These are phyloP conservation scores for Fusarium veterinarium DNA, from an alignment of 2,329 filamentous ascomycete genomes.

Conservation along the genomic window DNA sequence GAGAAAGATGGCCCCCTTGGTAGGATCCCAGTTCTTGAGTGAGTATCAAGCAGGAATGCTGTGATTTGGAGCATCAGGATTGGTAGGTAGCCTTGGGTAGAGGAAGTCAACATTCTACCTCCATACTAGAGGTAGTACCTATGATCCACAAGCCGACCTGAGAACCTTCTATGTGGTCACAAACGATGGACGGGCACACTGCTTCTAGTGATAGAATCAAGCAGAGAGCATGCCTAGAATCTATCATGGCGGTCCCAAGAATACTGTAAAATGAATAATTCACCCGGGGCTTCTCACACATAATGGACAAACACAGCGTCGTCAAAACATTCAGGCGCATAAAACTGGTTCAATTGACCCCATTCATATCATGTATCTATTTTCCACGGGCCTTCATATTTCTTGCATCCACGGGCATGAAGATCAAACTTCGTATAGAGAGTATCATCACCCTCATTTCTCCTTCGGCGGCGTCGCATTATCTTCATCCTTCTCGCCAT, in stretches of 20 bases:
- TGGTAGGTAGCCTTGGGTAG: no score
- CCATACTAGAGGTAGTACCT: neutral
- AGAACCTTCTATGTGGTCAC: neutral
- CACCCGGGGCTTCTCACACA: accelerated
- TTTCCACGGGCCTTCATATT: accelerated
- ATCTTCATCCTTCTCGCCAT: conserved; percentile 6
- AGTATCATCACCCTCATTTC: neutral
- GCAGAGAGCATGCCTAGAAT: accelerated
- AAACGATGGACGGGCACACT: neutral
- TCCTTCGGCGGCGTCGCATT: neutral
- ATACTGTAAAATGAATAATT: accelerated
- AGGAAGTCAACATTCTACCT: neutral
- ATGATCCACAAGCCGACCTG: neutral
- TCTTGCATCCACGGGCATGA: accelerated
- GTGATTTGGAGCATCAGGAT: no score
- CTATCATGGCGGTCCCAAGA: accelerated
- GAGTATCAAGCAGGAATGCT: no score
- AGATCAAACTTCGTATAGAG: neutral
- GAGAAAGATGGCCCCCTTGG: no score
- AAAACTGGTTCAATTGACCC: accelerated
- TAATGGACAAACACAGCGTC: neutral
- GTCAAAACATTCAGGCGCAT: accelerated
- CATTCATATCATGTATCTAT: accelerated
- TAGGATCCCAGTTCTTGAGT: no score
- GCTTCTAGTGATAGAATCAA: neutral